A percentile compares a stretch with the other conserved stretches of the same genome.
Evolutionary conservation across 108 stramenopile species (phyloP).

Genomic region (Bacterosira constricta): DNA sequence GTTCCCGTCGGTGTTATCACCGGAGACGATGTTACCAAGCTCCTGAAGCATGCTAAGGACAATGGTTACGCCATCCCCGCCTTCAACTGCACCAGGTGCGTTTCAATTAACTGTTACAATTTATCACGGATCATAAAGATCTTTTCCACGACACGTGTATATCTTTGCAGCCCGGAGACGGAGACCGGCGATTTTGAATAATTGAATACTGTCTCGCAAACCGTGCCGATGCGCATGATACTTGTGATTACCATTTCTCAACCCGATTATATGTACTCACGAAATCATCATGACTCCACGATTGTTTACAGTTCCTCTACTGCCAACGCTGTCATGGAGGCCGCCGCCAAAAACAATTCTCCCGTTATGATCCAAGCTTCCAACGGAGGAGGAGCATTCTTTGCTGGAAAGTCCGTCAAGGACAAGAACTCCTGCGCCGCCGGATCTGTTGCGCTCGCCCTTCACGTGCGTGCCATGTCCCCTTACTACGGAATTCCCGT

Average conservation of each 20-base stretch:
- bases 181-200: too few relatives aligned
- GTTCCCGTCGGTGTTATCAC: slow-evolving; percentile 72
- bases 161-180: too few relatives aligned
- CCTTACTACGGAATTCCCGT: slow-evolving; percentile 97
- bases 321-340: slow-evolving; percentile 90
- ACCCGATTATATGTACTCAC: too few relatives aligned
- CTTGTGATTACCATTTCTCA: too few relatives aligned
- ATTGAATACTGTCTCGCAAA: neutral
- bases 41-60: slow-evolving; percentile 89
- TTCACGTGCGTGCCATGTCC: slow-evolving; percentile 95
- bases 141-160: too few relatives aligned
- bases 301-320: slow-evolving; percentile 94
- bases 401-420: slow-evolving; percentile 92
- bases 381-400: slow-evolving; percentile 89
- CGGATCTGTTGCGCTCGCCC: slow-evolving; percentile 92
- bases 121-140: too few relatives aligned
- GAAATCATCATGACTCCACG: too few relatives aligned
- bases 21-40: slow-evolving; percentile 85
- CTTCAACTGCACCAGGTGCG: slow-evolving; percentile 95
- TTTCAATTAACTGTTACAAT: neutral
- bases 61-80: slow-evolving; percentile 93
- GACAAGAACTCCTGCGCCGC: slow-evolving; percentile 81
- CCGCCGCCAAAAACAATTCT: slow-evolving; percentile 83
- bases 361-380: slow-evolving; percentile 94
- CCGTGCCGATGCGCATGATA: neutral